Conservation (phyloP, 1,284 basidiomycete genomes). For the Leccinum subrobustum region DNA sequence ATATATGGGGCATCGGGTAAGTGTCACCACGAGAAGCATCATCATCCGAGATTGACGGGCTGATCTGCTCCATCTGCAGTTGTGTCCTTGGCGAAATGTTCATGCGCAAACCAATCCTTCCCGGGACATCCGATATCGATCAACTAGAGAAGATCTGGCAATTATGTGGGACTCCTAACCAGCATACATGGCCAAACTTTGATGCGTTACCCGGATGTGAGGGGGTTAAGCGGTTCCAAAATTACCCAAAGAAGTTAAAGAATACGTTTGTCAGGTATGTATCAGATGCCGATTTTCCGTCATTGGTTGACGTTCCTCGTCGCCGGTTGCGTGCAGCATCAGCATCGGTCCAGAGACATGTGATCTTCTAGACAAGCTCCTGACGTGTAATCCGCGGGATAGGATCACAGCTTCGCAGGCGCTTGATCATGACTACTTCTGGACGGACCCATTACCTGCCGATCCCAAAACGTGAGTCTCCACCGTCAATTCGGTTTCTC, state of each 20-base stretch:
- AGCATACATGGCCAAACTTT: slow-evolving; percentile 82
- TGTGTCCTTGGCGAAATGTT: slow-evolving; percentile 98
- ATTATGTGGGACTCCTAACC: slow-evolving; percentile 85
- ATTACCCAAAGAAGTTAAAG: slow-evolving; percentile 53
- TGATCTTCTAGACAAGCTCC: slow-evolving; percentile 88
- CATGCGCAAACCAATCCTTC: slow-evolving; percentile 82
- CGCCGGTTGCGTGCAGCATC: slow-evolving; percentile 16
- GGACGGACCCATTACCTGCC: slow-evolving; percentile 83
- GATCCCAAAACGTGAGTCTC: slow-evolving; percentile 72
- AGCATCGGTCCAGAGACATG: slow-evolving; percentile 74
- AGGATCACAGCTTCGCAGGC: slow-evolving; percentile 88
- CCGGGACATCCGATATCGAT: slow-evolving; percentile 86
- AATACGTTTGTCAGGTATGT: slow-evolving; percentile 56
- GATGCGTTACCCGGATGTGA: slow-evolving; percentile 79
- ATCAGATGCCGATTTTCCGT: slow-evolving; percentile 20
- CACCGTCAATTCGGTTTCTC: background rate
- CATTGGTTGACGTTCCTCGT: slow-evolving; percentile 8
- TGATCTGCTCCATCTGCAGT: slow-evolving; percentile 37
- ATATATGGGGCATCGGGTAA: slow-evolving; percentile 98
- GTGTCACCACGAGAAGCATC: slow-evolving; percentile 27
- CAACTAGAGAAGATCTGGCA: slow-evolving; percentile 89
- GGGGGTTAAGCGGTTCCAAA: slow-evolving; percentile 63
- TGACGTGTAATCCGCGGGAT: slow-evolving; percentile 90
- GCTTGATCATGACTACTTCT: slow-evolving; percentile 91
- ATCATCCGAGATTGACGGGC: background rate